phyloP scores from a whole-genome alignment of 306 rosid species.

The Purshia tridentata region DNA sequence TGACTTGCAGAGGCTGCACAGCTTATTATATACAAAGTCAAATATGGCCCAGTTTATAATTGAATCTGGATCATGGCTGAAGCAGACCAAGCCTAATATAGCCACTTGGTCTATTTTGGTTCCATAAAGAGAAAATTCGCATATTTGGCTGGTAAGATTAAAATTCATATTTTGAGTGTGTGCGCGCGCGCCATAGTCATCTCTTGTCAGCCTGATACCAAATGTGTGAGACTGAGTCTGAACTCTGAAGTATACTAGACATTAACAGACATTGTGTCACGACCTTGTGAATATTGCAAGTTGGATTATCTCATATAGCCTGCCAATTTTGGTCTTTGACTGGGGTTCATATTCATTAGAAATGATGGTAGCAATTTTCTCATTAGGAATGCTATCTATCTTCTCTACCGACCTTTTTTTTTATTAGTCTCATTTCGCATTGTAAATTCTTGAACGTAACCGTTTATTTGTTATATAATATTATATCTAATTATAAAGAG shows the following conservation, averaged over 20 bases:
- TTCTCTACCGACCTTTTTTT: no score
- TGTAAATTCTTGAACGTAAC: no score
- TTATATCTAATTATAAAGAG: no score
- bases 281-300: not conserved
- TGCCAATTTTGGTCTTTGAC: not conserved
- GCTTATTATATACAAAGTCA: not conserved
- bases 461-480: no score
- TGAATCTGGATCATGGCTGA: no score
- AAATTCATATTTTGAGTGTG: not conserved
- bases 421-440: no score
- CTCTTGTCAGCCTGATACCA: not conserved
- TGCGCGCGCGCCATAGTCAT: no score
- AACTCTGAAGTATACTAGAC: not conserved
- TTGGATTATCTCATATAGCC: not conserved
- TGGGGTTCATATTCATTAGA: not conserved
- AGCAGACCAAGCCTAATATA: not conserved
- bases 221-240: not conserved
- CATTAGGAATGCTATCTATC: no score
- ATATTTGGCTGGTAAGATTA: no score
- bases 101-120: not conserved
- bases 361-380: no score
- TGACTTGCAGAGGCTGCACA: not conserved
- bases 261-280: not conserved
- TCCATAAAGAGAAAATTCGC: no score
- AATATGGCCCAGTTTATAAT: not conserved